Conservation (phyloP, 2,329 filamentous ascomycete genomes). For the Aureobasidium zeae region DNA sequence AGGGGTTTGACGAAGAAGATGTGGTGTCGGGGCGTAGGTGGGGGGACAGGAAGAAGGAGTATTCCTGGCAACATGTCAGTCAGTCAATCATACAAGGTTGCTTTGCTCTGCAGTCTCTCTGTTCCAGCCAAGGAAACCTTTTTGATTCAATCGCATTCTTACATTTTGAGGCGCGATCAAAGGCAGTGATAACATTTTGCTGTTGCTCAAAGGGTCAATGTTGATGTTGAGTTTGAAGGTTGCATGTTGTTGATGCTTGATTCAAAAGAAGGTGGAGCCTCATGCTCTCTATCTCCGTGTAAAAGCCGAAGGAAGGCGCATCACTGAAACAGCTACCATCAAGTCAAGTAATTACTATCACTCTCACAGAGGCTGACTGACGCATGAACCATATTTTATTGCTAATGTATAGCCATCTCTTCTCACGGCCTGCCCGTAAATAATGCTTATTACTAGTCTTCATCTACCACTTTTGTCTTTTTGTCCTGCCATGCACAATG, state of each 20-base stretch:
- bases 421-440: too few species aligned
- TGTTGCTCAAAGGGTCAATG: too few species aligned
- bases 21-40: conserved; percentile 7
- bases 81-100: too few species aligned
- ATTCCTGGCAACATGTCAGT: conserved; percentile 18
- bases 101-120: neutral
- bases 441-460: too few species aligned
- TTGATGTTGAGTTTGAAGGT: conserved; percentile 1
- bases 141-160: conserved; percentile 21
- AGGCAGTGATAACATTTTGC: conserved; percentile 42
- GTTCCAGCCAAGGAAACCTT: neutral
- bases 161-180: conserved; percentile 63
- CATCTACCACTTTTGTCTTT: neutral
- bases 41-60: conserved; percentile 16
- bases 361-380: too few species aligned
- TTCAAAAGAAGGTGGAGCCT: too few species aligned
- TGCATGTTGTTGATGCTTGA: too few species aligned
- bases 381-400: conserved; percentile 2
- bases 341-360: too few species aligned
- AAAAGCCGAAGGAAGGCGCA: too few species aligned
- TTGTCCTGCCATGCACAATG: neutral
- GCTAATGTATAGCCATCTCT: neutral
- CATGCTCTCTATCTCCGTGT: too few species aligned
- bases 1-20: neutral
- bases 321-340: too few species aligned